Evolutionary conservation across 495 filamentous ascomycete species (phyloP).

Genomic region (Aspergillus biplanus): DNA sequence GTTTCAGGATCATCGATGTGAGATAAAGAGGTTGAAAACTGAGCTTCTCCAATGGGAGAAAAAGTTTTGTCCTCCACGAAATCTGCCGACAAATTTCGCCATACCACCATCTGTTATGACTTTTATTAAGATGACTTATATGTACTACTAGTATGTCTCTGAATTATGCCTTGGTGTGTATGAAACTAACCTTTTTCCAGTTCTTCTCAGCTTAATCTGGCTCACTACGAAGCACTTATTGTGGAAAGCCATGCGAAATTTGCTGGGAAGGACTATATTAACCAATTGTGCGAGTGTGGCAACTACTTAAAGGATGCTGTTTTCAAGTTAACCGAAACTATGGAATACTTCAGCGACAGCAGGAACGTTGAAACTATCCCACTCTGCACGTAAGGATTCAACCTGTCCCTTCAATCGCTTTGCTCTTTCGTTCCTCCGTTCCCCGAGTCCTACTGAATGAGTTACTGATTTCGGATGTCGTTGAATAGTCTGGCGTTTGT

Average conservation of each 20-base stretch:
- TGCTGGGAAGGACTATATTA: constrained; percentile 17
- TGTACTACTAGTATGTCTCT: constrained; percentile 50
- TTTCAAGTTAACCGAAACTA: constrained; percentile 22
- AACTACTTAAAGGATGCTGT: constrained; percentile 27
- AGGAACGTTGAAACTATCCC: constrained; percentile 14
- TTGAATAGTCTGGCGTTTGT: constrained; percentile 30
- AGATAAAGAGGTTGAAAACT: constrained; percentile 7
- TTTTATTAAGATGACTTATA: constrained; percentile 50
- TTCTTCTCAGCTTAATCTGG: constrained; percentile 27
- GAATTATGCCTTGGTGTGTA: not conserved
- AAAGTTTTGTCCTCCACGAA: constrained; percentile 3
- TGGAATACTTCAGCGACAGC: constrained; percentile 33
- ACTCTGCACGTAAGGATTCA: constrained; percentile 5
- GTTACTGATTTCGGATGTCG: not conserved
- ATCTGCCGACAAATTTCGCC: not conserved
- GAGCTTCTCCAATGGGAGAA: constrained; percentile 13
- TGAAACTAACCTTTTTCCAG: constrained; percentile 12
- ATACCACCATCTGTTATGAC: constrained; percentile 36
- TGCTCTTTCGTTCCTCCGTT: not conserved
- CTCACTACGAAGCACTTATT: constrained; percentile 29
- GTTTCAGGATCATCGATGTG: constrained; percentile 14
- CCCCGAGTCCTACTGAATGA: not conserved
- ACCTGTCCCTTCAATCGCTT: too few species aligned
- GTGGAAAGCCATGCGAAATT: constrained; percentile 26
- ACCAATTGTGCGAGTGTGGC: constrained; percentile 21